phyloP scores from a whole-genome alignment of 495 filamentous ascomycete genomes.

The Podospora pseudopauciseta region DNA sequence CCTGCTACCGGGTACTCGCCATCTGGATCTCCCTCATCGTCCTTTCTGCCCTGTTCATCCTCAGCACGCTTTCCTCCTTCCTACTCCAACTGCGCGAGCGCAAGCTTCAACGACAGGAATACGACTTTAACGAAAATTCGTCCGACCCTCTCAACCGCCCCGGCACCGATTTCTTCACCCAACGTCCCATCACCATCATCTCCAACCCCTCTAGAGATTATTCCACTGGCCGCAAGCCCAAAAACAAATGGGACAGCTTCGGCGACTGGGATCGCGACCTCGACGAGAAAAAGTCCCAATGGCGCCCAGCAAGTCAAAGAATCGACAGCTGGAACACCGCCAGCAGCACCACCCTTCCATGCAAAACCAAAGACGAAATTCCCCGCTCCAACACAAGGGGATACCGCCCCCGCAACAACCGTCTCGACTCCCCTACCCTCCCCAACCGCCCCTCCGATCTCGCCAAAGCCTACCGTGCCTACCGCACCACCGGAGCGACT shows the following conservation, averaged over 20 bases:
- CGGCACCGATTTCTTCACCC: constrained; percentile 1
- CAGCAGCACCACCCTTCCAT: not conserved
- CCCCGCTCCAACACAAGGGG: not conserved
- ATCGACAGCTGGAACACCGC: not conserved
- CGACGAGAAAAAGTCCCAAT: constrained; percentile 2
- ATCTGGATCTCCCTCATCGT: constrained; percentile 17
- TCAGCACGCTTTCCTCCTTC: constrained; percentile 13
- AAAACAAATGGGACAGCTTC: constrained; percentile 7
- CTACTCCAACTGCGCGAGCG: constrained; percentile 13
- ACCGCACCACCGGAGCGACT: not conserved
- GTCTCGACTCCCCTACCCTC: not conserved
- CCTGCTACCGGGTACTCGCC: constrained; percentile 16
- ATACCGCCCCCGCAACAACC: not conserved
- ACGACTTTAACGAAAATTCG: not conserved
- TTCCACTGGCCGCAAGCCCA: not conserved
- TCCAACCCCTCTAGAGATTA: not conserved
- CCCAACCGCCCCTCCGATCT: not conserved
- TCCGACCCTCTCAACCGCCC: not conserved
- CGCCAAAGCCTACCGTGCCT: not conserved
- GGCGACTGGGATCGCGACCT: not conserved
- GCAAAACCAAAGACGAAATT: not conserved
- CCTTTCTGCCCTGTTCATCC: constrained; percentile 11
- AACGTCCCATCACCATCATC: not conserved
- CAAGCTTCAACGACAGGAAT: not conserved
- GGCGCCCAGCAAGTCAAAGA: not conserved